These are phyloP conservation scores for Terana coerulea DNA, from an alignment of 768 basidiomycete genomes.

Conservation along the genomic window DNA sequence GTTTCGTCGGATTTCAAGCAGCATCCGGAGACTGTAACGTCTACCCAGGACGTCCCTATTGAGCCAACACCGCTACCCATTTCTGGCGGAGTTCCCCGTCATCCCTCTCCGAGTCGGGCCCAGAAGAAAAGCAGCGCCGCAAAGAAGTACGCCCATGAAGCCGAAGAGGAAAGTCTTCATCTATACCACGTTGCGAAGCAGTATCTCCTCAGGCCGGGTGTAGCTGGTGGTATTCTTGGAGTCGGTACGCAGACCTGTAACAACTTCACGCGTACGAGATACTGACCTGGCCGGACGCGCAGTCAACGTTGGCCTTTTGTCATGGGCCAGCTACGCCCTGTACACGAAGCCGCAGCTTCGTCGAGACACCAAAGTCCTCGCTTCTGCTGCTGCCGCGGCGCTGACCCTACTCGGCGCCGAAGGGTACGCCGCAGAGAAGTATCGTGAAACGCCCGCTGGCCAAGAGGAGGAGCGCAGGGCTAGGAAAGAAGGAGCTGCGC, in stretches of 20 bases:
- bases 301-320: constrained; percentile 74
- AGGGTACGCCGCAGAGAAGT: constrained; percentile 59
- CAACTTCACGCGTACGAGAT: neutral
- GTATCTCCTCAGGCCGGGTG: constrained; percentile 58
- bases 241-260: constrained; percentile 42
- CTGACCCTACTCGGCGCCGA: constrained; percentile 57
- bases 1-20: constrained; percentile 48
- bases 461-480: constrained; percentile 53
- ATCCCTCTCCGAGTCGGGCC: neutral
- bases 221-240: constrained; percentile 70
- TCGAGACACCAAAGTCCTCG: constrained; percentile 48
- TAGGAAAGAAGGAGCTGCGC: constrained; percentile 48
- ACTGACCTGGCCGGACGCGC: neutral
- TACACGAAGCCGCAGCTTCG: constrained; percentile 61
- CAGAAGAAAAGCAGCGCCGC: constrained; percentile 20
- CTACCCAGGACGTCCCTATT: constrained; percentile 15
- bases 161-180: constrained; percentile 48
- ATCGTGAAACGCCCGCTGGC: constrained; percentile 56
- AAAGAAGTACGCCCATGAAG: constrained; percentile 37
- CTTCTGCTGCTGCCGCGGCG: constrained; percentile 50
- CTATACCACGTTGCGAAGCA: constrained; percentile 50
- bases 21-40: constrained; percentile 38
- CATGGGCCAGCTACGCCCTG: constrained; percentile 56
- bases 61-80: constrained; percentile 20
- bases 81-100: constrained; percentile 1